Evolutionary conservation across 176 grass and related monocot genomes (phyloP).

Genomic region (Zizania latifolia): DNA sequence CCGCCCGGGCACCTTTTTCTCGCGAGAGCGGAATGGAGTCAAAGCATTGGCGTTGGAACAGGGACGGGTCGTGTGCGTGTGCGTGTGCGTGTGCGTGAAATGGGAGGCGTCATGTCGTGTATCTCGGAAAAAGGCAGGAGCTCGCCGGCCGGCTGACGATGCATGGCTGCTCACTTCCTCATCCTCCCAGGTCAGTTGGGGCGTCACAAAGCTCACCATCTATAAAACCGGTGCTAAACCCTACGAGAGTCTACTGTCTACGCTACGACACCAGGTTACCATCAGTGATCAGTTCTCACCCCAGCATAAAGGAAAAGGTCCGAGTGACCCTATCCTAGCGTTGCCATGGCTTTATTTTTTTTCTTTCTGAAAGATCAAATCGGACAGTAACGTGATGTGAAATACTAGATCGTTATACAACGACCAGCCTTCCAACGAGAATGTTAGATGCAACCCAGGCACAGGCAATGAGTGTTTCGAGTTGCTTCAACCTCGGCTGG

Average conservation of each 20-base stretch:
- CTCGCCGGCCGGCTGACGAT: constrained; percentile 6
- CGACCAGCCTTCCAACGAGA: not conserved
- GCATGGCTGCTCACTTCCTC: not conserved
- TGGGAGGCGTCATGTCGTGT: constrained; percentile 31
- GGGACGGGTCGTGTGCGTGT: constrained; percentile 15
- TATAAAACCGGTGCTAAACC: too few species aligned
- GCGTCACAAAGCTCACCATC: not conserved
- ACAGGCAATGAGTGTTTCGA: not conserved
- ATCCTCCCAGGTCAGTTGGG: constrained; percentile 1
- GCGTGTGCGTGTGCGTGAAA: not conserved
- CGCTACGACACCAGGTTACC: too few species aligned
- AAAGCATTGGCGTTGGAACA: not conserved
- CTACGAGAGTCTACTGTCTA: too few species aligned
- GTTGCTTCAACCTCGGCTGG: not conserved
- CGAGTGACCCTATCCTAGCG: not conserved
- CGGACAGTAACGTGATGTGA: constrained; percentile 5
- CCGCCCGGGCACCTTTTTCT: not conserved
- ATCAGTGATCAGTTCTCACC: too few species aligned
- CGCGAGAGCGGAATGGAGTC: not conserved
- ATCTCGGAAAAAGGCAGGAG: constrained; percentile 9
- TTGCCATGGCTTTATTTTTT: constrained; percentile 8
- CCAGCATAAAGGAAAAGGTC: not conserved
- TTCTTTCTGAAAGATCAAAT: not conserved
- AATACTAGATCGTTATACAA: not conserved
- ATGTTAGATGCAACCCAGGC: not conserved